Percentiles rank a stretch among this genome's conserved stretches.
phyloP scores from a whole-genome alignment of 2,329 filamentous ascomycete species.

The Paecilomyces variotii region DNA sequence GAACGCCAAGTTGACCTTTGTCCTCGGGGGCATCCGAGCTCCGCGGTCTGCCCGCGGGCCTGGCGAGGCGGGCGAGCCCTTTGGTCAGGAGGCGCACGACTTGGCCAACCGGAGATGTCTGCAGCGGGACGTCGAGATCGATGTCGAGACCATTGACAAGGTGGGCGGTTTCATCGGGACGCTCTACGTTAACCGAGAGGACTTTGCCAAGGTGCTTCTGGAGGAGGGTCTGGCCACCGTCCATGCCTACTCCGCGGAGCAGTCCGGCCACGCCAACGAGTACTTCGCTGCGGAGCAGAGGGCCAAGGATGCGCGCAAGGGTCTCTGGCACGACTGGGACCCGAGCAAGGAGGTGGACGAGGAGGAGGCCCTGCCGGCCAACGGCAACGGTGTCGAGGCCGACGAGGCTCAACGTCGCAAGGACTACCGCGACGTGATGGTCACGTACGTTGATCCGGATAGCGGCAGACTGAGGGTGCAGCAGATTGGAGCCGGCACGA shows the following conservation, averaged over 20 bases:
- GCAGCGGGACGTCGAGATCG: constrained; percentile 93
- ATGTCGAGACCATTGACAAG: constrained; percentile 92
- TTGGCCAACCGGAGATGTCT: constrained; percentile 80
- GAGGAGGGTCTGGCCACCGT: constrained; percentile 92
- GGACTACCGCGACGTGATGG: constrained; percentile 89
- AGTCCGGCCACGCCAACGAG: constrained; percentile 81
- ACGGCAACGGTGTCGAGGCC: constrained; percentile 46
- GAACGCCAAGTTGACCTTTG: constrained; percentile 88
- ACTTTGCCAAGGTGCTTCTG: constrained; percentile 84
- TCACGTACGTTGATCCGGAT: constrained; percentile 76
- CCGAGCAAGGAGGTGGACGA: constrained; percentile 71
- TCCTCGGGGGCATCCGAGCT: constrained; percentile 85
- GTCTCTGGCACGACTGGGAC: constrained; percentile 90
- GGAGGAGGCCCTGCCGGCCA: constrained; percentile 42
- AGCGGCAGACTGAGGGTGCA: constrained; percentile 83
- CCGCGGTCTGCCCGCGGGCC: constrained; percentile 77
- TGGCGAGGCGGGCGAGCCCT: constrained; percentile 79
- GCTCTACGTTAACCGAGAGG: constrained; percentile 88
- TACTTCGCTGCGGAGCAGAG: constrained; percentile 78
- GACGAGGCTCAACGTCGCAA: constrained; percentile 59
- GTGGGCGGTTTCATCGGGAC: constrained; percentile 95
- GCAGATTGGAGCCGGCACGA: constrained; percentile 77
- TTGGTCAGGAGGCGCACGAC: constrained; percentile 89
- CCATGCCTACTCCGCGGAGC: constrained; percentile 91
- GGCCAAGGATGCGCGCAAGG: constrained; percentile 82